Evolutionary conservation across 2,329 filamentous ascomycete species (phyloP), one percentile per base, ranked within the genome.

Genomic region (Arthrobotrys pseudoclavata): DNA sequence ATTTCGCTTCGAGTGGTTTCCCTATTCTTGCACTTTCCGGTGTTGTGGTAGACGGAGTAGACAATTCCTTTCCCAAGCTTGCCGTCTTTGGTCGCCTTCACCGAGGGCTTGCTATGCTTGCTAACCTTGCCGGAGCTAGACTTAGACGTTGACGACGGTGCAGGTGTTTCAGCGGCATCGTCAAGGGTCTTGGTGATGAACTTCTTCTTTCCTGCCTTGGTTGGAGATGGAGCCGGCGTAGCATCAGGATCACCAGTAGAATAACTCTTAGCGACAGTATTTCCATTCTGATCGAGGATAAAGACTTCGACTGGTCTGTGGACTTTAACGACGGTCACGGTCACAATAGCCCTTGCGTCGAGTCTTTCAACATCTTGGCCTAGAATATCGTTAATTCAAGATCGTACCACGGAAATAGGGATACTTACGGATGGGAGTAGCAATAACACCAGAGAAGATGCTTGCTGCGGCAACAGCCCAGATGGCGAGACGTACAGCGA

Each of bases 1-100:
- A 96, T 88, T 81, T 96, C 93, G 22, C 84, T 82, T 75, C 88
- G 85, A 63, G 96, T 87, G 80, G 93, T 85, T 1, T 85, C 84
- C 68, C 87, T 85, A 7, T 87, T 85, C 83, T 94, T 96, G 87
- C 92, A 96, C 71, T 84, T 84, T 31, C 87, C 85, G 76, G 87
- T 86, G 61, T 82, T 82, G 69, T 85, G 86, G 83, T 89, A 90
- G 12, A 88, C 87, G 29, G 87, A 86, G 83, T 90, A 90, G 7
- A 86, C 85, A 68, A 90, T 86, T 60, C 88, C 88, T 4, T 37
- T 61, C 40, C 74, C 74, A 20, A 68, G 67, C 7, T 48, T 62
- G 10, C 29, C 50, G 15, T 40, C 40, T 3, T 26, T 31, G 7
- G 70, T 42, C 61, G 74, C 52, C 42, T 40, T 40, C 13, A 34